A percentile compares a stretch with the other conserved stretches of the same genome.
These are phyloP conservation scores for Dimocarpus longan DNA, from an alignment of 345 rosid genomes.

Conservation along the genomic window DNA sequence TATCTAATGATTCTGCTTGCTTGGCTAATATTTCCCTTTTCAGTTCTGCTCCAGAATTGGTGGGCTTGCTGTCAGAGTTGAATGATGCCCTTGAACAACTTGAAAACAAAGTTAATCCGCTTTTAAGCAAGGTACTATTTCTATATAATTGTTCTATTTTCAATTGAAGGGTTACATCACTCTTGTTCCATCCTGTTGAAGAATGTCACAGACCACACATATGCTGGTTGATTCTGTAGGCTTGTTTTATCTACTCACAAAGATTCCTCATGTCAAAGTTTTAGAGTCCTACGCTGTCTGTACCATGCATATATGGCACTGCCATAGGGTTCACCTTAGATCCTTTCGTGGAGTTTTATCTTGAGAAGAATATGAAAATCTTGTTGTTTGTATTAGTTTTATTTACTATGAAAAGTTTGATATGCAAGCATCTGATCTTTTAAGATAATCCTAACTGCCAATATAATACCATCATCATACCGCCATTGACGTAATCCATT, in stretches of 20 bases:
- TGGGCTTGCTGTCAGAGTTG: conserved; percentile 84
- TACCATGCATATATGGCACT: not conserved
- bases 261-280: not conserved
- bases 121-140: conserved; percentile 58
- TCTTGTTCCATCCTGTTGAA: not conserved
- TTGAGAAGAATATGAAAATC: not conserved
- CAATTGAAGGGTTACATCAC: conserved; percentile 3
- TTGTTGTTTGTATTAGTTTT: not conserved
- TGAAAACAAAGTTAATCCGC: conserved; percentile 69
- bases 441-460: not conserved
- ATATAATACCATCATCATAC: not conserved
- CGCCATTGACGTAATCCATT: not conserved
- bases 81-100: conserved; percentile 70
- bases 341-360: not conserved
- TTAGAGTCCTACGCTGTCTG: not conserved
- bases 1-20: not conserved
- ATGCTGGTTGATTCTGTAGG: not conserved
- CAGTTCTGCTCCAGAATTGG: conserved; percentile 96
- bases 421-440: not conserved
- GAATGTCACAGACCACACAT: not conserved
- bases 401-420: not conserved
- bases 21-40: not conserved
- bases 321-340: not conserved
- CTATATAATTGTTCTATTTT: conserved; percentile 11
- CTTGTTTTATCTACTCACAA: not conserved